A percentile compares a stretch with the other conserved stretches of the same genome.
These are phyloP conservation scores for Trichoderma arundinaceum DNA, from an alignment of 2,329 filamentous ascomycete genomes.

Conservation along the genomic window DNA sequence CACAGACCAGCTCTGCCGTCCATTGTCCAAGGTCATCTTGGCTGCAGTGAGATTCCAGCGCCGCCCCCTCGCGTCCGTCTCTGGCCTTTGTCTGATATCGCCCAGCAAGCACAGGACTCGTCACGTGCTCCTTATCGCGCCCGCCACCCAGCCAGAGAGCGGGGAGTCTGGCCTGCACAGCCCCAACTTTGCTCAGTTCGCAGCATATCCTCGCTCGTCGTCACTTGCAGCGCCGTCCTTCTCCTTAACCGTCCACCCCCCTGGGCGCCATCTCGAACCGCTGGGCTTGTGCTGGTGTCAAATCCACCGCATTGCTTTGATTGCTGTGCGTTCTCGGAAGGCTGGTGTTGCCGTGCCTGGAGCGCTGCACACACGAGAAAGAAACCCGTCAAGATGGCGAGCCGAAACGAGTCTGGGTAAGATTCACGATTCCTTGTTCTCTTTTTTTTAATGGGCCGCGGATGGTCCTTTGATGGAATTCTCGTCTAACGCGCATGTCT, in stretches of 20 bases:
- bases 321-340: conserved; percentile 16
- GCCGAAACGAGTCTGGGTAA: conserved; percentile 30
- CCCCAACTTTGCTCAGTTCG: conserved; percentile 31
- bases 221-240: conserved; percentile 27
- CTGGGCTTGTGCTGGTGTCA: conserved; percentile 17
- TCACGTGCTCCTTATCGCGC: conserved; percentile 31
- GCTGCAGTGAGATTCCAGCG: conserved; percentile 11
- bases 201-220: conserved; percentile 28
- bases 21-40: conserved; percentile 7
- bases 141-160: conserved; percentile 31
- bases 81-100: neutral
- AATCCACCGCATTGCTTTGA: neutral
- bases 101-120: neutral
- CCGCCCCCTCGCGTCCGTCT: neutral
- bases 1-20: neutral
- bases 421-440: conserved; percentile 1
- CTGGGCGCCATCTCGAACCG: conserved; percentile 23
- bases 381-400: conserved; percentile 29
- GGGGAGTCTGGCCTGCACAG: conserved; percentile 33
- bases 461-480: neutral
- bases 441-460: neutral
- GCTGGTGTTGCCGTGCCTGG: conserved; percentile 31
- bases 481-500: conserved; percentile 25
- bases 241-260: conserved; percentile 24
- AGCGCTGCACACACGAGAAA: conserved; percentile 21